Base-by-base conservation (phyloP, 164 flowering plant genomes). In the Macadamia integrifolia region DNA sequence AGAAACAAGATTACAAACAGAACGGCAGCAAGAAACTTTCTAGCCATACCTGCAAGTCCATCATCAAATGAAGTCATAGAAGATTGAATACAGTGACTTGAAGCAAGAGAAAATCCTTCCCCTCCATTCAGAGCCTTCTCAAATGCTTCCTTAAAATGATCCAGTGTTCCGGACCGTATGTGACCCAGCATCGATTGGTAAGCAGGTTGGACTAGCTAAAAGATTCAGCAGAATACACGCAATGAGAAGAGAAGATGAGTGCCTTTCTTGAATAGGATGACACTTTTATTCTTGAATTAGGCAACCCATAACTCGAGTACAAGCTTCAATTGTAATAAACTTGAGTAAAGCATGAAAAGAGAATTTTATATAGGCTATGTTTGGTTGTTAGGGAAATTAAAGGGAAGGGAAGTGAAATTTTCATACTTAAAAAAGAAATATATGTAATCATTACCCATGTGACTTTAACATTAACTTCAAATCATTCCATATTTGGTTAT, bases 201-300 rank as follows among this genome's bases (percentile, higher is more conserved):
- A 17, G 92, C 88, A 28, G 97, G 92, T 83, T 86, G 88, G 58
- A 88, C 88, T 71, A 87, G 90, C 98, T 94, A 74, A 44, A 73
- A 68, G 14, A 53, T 31, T 49, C 71, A 70, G 18, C 48, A 62
- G 9, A 67, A 70, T 18, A 43, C 28, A 58, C 68, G 58, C 35
- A 62, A 70, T 75, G 61, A 65, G 62, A 66, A 28, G 15, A 18
- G 15, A 63, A 55, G 0, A 28, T 15, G 9, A 43, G 48, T 23
- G 23, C 23, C 23, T 23, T 23, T 23, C 23, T 23, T 35, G 40
- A 5, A 35, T 35, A 30, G 31, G 17, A 0, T 32, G 30, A 11
- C 44, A 53, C 32, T 17, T 66, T 55, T 23, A 23, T 23, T 55
- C 50, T 31, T 31, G 28, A 1, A 23, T 6, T 31, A 43, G 29